phyloP scores from a whole-genome alignment of 805 yeast species.

The Candida coquimbonensis region DNA sequence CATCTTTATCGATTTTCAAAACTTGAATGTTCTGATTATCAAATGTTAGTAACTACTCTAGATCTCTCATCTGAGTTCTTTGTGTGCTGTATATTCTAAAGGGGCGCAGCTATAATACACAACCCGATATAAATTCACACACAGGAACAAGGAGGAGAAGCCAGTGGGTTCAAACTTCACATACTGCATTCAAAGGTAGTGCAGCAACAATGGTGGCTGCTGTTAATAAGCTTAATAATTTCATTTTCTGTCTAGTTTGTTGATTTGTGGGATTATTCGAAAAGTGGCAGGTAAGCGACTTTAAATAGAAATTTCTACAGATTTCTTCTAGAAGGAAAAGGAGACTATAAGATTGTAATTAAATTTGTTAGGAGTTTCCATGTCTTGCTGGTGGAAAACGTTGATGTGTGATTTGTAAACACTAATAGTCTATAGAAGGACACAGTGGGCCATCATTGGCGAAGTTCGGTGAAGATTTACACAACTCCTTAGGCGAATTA shows the following conservation, averaged over 20 bases:
- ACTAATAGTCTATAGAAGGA: no score
- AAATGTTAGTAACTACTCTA: background rate
- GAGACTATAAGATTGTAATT: no score
- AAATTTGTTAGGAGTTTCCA: no score
- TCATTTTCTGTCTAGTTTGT: constrained; percentile 10
- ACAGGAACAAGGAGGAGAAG: background rate
- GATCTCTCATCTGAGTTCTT: no score
- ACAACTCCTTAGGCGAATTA: no score
- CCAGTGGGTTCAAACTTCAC: background rate
- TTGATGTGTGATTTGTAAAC: no score
- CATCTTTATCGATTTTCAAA: constrained; percentile 10
- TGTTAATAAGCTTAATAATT: constrained; percentile 12
- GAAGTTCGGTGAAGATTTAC: no score
- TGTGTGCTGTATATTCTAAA: background rate
- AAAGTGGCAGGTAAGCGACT: background rate
- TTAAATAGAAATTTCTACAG: no score
- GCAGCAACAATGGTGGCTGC: constrained; percentile 16
- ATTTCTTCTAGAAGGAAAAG: no score
- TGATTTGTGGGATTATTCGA: background rate
- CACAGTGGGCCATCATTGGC: no score
- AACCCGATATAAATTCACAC: background rate
- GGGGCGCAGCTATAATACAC: background rate
- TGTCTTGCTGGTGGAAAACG: no score
- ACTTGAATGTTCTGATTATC: constrained; percentile 10
- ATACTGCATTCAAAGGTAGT: constrained; percentile 20